Conservation (phyloP, 257 asterid species). For the Capsicum baccatum region DNA sequence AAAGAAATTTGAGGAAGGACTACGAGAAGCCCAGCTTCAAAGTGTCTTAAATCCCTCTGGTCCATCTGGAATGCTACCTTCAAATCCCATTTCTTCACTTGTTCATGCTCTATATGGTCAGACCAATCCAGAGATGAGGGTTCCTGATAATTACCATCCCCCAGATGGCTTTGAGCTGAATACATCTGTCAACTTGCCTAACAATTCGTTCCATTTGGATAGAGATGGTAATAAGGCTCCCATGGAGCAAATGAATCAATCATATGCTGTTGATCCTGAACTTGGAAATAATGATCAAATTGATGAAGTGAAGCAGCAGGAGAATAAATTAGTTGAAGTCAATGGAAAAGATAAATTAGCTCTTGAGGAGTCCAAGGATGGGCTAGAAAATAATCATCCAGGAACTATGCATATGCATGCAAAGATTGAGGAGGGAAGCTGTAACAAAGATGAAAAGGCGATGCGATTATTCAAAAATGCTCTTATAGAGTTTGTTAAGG, state of each 20-base stretch:
- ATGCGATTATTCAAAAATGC: conserved; percentile 80
- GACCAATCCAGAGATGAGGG: conserved; percentile 35
- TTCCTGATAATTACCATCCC: conserved; percentile 42
- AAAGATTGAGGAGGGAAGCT: conserved; percentile 56
- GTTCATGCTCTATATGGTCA: conserved; percentile 38
- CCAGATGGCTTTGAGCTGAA: conserved; percentile 36
- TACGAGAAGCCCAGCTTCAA: conserved; percentile 41
- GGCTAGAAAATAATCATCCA: conserved; percentile 46
- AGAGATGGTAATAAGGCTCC: conserved; percentile 48
- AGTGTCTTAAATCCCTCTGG: conserved; percentile 42
- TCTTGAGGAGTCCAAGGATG: conserved; percentile 45
- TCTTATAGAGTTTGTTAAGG: conserved; percentile 86
- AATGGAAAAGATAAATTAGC: conserved; percentile 34
- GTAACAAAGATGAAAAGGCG: conserved; percentile 76
- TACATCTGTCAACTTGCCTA: conserved; percentile 43
- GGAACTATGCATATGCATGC: conserved; percentile 49
- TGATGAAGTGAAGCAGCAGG: conserved; percentile 40
- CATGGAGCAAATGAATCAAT: conserved; percentile 41
- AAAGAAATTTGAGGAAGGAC: conserved; percentile 51
- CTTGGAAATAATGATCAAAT: conserved; percentile 30
- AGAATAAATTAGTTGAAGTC: conserved; percentile 40
- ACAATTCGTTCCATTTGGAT: conserved; percentile 29
- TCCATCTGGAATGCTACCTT: conserved; percentile 35
- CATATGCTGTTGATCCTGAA: conserved; percentile 39
- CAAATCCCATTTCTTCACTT: conserved; percentile 27